phyloP scores from a whole-genome alignment of 2,329 filamentous ascomycete genomes.

The Paecilomyces variotii region DNA sequence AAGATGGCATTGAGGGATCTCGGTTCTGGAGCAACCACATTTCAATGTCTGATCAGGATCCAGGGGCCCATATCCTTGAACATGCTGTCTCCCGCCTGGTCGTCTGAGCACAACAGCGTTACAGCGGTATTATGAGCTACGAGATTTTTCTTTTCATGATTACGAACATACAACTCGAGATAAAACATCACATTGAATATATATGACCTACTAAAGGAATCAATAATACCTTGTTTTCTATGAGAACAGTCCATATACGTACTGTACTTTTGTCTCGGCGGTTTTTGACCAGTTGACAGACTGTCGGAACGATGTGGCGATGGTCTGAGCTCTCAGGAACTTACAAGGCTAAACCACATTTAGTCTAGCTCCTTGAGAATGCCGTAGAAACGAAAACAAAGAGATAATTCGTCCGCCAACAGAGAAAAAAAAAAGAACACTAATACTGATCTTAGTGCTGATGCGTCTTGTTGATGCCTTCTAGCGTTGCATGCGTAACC shows the following conservation, averaged over 20 bases:
- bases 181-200: neutral
- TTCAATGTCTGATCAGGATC: neutral
- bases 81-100: neutral
- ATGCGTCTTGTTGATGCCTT: neutral
- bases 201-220: too few species aligned
- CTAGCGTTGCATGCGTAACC: neutral
- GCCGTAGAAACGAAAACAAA: neutral
- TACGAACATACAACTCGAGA: neutral
- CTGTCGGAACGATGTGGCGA: too few species aligned
- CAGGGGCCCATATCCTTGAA: neutral
- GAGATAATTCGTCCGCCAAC: neutral
- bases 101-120: neutral
- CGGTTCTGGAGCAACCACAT: constrained; percentile 83
- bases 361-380: neutral
- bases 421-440: neutral
- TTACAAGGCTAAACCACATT: neutral
- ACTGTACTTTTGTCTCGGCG: neutral
- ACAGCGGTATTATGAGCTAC: neutral
- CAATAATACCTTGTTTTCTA: too few species aligned
- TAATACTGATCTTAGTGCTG: neutral
- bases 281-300: too few species aligned
- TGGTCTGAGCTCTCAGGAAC: neutral
- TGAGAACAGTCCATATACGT: too few species aligned
- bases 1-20: constrained; percentile 83
- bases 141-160: neutral